phyloP scores from a whole-genome alignment of 345 rosid genomes.

The Hevea brasiliensis region DNA sequence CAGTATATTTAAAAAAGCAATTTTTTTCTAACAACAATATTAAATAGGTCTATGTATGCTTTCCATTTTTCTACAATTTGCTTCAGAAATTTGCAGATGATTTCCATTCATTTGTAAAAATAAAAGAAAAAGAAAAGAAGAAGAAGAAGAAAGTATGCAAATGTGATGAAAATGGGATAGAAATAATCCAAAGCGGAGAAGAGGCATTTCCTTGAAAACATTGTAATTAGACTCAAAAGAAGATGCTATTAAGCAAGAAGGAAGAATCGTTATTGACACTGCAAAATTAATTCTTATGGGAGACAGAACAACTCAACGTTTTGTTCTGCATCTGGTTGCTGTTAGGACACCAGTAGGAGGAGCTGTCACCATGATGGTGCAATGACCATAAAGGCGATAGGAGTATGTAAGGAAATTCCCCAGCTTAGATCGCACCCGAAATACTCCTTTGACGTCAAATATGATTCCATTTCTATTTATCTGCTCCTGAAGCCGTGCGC shows the following conservation, averaged over 20 bases:
- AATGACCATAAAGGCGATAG: conserved; percentile 60
- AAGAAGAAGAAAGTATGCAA: too few relatives aligned
- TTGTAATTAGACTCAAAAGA: not conserved
- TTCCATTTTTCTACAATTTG: not conserved
- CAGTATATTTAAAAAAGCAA: too few relatives aligned
- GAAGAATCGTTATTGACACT: not conserved
- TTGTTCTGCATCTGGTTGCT: conserved; percentile 60
- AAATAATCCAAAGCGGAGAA: not conserved
- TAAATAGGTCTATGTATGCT: too few relatives aligned
- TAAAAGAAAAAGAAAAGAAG: too few relatives aligned
- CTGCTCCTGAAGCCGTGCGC: conserved; percentile 50
- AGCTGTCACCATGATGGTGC: conserved; percentile 48
- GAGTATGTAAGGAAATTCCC: conserved; percentile 72
- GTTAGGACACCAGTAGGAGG: conserved; percentile 75
- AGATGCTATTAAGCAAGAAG: not conserved
- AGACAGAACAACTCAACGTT: conserved; percentile 44
- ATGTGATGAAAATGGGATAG: not conserved
- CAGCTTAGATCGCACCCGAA: conserved; percentile 60
- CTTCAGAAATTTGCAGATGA: not conserved
- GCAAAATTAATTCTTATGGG: not conserved
- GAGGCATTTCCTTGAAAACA: not conserved
- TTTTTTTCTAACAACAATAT: too few relatives aligned
- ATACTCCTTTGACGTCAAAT: conserved; percentile 59
- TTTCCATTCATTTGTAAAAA: not conserved
- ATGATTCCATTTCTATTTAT: conserved; percentile 47